These are phyloP conservation scores for Fusarium sororula DNA, from an alignment of 2,329 filamentous ascomycete genomes.

Conservation along the genomic window DNA sequence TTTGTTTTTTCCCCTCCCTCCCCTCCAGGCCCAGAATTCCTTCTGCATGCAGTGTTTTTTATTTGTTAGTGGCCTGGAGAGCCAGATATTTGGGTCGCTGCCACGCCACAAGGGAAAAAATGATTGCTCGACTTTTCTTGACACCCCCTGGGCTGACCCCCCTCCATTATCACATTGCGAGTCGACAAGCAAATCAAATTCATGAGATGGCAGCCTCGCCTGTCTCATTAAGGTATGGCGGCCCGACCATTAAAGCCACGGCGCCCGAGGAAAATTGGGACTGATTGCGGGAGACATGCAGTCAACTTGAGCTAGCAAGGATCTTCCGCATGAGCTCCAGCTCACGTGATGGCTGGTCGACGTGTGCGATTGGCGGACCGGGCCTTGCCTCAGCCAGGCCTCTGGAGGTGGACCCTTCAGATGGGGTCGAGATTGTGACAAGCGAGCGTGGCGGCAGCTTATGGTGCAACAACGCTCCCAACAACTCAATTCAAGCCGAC, in stretches of 20 bases:
- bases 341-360: constrained; percentile 48
- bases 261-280: constrained; percentile 43
- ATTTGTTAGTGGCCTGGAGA: not conserved
- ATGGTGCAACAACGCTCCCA: too few species aligned
- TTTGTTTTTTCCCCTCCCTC: not conserved
- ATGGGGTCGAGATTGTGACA: constrained; percentile 33
- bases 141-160: not conserved
- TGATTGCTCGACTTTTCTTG: constrained; percentile 4
- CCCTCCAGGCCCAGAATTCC: not conserved
- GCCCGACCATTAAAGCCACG: constrained; percentile 32
- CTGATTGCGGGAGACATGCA: constrained; percentile 47
- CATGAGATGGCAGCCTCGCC: constrained; percentile 30
- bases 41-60: not conserved
- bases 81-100: constrained; percentile 12
- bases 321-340: constrained; percentile 46
- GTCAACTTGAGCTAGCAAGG: constrained; percentile 45
- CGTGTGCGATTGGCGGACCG: constrained; percentile 53
- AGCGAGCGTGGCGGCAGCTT: constrained; percentile 24
- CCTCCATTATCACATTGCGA: not conserved
- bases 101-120: not conserved
- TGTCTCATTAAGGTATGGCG: constrained; percentile 37
- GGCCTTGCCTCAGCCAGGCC: constrained; percentile 44
- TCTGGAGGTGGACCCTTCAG: constrained; percentile 32
- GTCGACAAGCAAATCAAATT: constrained; percentile 8
- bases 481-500: too few species aligned